Evolutionary conservation across 73 alveolate genomes (phyloP), one percentile per base, ranked within the genome.

Genomic region (Paramecium pentaurelia): DNA sequence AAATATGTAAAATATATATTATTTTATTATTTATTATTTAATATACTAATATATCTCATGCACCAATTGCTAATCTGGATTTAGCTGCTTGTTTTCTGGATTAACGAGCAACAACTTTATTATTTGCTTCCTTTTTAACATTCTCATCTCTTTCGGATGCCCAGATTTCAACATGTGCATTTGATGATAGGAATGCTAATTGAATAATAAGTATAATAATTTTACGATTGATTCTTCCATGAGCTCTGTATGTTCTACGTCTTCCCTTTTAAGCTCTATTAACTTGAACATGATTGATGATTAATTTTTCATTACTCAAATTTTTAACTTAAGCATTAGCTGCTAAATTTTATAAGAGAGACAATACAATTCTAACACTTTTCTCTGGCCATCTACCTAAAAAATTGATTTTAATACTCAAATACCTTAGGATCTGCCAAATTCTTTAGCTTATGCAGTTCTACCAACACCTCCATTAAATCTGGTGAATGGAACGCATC

Each of bases 201-300:
- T 28, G 10, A 54, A 89, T 28, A 32, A 64, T 38, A 25, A n/a
- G 10, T 34, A 60, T 60, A 0, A 60, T 60, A 30, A 60, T 47
- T 77, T 60, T 86, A 86, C 93, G 99, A 75, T 96, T 95, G 93
- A 97, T 97, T 91, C 99, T 95, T 88, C 99, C 99, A 93, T 97
- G 99, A 83, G 99, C 99, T 93, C 99, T 96, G 98, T 96, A 97
- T 86, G 99, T 97, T 94, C 99, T 95, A 95, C 99, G 96, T 97
- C 99, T 97, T 59, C 99, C 99, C 95, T 96, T 92, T 71, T 93
- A 94, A 36, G 99, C 99, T 93, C 98, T 95, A 94, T 97, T 95
- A 87, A 96, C 99, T 51, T 93, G 94, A 49, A 94, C 98, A 93
- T 96, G 98, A 92, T 96, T 80, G 92, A 97, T 93, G 42, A 80